These are phyloP conservation scores for Talaromyces sp. DNA, from an alignment of 2,329 filamentous ascomycete species.

Conservation along the genomic window DNA sequence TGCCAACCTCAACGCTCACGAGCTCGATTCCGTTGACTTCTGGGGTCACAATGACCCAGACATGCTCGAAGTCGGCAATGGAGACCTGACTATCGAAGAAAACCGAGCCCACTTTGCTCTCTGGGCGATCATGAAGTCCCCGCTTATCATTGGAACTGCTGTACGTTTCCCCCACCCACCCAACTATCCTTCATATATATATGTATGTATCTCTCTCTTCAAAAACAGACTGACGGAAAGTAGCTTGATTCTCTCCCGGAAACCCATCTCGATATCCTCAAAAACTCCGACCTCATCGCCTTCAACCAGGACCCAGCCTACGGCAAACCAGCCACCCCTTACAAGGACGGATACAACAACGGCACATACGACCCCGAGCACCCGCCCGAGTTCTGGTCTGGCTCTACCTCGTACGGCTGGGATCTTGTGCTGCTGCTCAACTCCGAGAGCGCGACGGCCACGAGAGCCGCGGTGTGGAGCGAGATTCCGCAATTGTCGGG, in stretches of 20 bases:
- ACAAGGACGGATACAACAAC: constrained; percentile 34
- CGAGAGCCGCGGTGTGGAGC: constrained; percentile 22
- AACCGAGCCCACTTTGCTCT: constrained; percentile 47
- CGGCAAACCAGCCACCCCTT: constrained; percentile 40
- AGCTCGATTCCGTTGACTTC: constrained; percentile 41
- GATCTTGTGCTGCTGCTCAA: constrained; percentile 29
- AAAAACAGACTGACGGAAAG: background rate
- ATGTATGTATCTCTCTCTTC: too few species aligned
- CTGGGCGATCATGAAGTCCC: constrained; percentile 49
- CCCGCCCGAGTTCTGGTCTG: constrained; percentile 33
- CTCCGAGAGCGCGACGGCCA: constrained; percentile 18
- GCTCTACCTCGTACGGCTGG: constrained; percentile 22
- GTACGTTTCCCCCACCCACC: constrained; percentile 18
- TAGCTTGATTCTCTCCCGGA: constrained; percentile 32
- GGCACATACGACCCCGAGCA: constrained; percentile 28
- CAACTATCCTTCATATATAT: background rate
- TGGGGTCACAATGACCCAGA: constrained; percentile 49
- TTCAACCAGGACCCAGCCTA: constrained; percentile 45
- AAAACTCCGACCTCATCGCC: constrained; percentile 34
- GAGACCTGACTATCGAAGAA: constrained; percentile 41
- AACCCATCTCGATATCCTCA: constrained; percentile 36
- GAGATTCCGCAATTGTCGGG: constrained; percentile 25
- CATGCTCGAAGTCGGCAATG: constrained; percentile 49
- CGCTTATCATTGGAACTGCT: constrained; percentile 44
- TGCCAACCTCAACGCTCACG: constrained; percentile 46